Base-by-base conservation (phyloP, 176 grass and related monocot species). In the Dactylis glomerata region DNA sequence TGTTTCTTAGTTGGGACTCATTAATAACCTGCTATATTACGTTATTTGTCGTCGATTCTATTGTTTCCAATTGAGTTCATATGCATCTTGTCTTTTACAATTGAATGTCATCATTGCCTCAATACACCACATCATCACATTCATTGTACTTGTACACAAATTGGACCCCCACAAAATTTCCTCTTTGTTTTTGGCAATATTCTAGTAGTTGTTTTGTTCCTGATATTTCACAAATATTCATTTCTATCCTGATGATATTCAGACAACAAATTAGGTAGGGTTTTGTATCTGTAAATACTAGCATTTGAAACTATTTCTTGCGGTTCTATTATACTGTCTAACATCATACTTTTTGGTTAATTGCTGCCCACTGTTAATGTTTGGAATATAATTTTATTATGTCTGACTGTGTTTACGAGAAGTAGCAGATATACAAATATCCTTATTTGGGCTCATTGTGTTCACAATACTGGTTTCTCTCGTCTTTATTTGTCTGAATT, bases 1-100 rank as follows among this genome's bases (percentile, higher is more conserved):
- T 89, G 8, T 86, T 77, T 93, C 55, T 89, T 51, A 37, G 41
- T 77, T 44, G 36, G 12, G 51, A 46, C 76, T 75, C 38, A 34
- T 19, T 32, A 73, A 31, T 76, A 76, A 50, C 17, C 71, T 54
- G 32, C 30, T 75, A 33, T 62, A 10, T 79, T 59, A 19, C 26
- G 47, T 89, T 77, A 46, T 52, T 38, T 52, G 36, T 66, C 64
- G 32, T 78, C 19, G 30, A 31, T 19, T 82, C 38, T 78, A 40
- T 83, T 61, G 38, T 72, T 80, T 70, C 56, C 22, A 40, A n/a
- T 26, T 52, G 62, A 82, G 67, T 44, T 49, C 79, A 14, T 59
- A 45, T 31, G 44, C 47, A 30, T 24, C 14, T 4, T 40, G 38
- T 87, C 10, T 76, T 47, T 19, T 67, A 77, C 38, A 66, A 78